phyloP scores from a whole-genome alignment of 768 basidiomycete species.

The Stropharia rugosoannulata region DNA sequence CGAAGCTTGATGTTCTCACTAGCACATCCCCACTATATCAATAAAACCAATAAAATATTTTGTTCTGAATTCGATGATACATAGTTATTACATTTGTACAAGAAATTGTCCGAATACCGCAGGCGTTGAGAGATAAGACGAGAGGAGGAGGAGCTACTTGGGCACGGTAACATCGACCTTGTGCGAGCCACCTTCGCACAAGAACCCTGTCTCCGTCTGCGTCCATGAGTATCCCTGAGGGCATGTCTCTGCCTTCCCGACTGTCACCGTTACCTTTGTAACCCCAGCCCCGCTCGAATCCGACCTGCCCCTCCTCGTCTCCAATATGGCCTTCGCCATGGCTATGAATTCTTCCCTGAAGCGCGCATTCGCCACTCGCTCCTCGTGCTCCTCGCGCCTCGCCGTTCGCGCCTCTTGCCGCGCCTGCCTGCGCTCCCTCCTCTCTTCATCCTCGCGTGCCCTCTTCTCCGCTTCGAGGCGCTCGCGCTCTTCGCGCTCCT shows the following conservation, averaged over 20 bases:
- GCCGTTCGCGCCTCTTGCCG: neutral
- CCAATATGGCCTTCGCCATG: neutral
- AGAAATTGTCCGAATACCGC: no score
- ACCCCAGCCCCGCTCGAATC: neutral
- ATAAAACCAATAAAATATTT: no score
- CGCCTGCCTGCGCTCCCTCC: neutral
- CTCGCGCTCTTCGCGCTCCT: neutral
- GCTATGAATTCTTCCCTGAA: neutral
- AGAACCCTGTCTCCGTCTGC: neutral
- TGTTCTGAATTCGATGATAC: no score
- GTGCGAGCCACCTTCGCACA: neutral
- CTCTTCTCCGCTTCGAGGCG: neutral
- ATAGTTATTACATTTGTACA: no score
- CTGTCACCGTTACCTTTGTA: neutral
- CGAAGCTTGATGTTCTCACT: no score
- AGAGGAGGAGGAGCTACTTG: no score
- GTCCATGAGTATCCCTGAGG: neutral
- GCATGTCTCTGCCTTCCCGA: neutral
- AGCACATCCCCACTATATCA: no score
- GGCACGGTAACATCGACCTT: neutral
- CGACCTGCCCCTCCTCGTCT: neutral
- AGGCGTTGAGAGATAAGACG: no score
- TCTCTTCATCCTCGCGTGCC: conserved; percentile 3
- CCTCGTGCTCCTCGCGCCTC: neutral
- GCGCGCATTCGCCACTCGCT: neutral